Evolutionary conservation across 2,329 filamentous ascomycete species (phyloP).

Genomic region (Decorospora gaudefroyi): DNA sequence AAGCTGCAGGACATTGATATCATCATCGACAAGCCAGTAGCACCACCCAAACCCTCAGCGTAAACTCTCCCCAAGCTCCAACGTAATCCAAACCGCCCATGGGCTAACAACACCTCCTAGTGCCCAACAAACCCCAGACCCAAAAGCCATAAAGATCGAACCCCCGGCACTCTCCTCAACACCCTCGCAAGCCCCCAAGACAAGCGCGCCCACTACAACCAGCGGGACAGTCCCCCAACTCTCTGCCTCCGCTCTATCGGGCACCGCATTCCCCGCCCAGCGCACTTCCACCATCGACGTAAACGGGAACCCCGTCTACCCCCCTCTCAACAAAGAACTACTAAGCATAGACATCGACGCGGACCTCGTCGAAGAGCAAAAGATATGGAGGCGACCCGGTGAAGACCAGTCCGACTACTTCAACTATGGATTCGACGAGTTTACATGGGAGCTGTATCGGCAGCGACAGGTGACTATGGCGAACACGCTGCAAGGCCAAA

Average conservation of each 20-base stretch:
- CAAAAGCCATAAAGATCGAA: constrained; percentile 48
- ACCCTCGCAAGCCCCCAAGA: constrained; percentile 23
- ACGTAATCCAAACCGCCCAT: background rate
- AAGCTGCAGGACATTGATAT: constrained; percentile 56
- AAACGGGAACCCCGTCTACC: constrained; percentile 78
- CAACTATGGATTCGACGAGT: constrained; percentile 99
- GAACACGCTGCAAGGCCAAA: constrained; percentile 78
- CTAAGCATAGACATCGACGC: constrained; percentile 57
- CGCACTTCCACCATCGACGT: constrained; percentile 83
- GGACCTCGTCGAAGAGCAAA: constrained; percentile 69
- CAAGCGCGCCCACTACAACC: constrained; percentile 11
- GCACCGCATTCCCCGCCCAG: constrained; percentile 62
- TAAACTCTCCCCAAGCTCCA: constrained; percentile 16
- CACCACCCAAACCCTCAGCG: constrained; percentile 46
- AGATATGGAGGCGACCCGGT: constrained; percentile 93
- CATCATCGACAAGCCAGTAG: constrained; percentile 55
- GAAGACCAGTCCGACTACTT: constrained; percentile 97
- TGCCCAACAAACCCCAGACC: constrained; percentile 35
- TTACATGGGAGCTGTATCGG: constrained; percentile 94
- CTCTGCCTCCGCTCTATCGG: constrained; percentile 28
- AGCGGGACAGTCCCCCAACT: constrained; percentile 29
- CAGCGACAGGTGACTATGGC: constrained; percentile 82
- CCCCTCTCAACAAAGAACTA: constrained; percentile 75
- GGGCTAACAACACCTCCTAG: constrained; percentile 27
- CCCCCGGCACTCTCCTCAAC: constrained; percentile 34